Evolutionary conservation across 2,329 filamentous ascomycete genomes (phyloP).

Genomic region (Neurospora crassa): DNA sequence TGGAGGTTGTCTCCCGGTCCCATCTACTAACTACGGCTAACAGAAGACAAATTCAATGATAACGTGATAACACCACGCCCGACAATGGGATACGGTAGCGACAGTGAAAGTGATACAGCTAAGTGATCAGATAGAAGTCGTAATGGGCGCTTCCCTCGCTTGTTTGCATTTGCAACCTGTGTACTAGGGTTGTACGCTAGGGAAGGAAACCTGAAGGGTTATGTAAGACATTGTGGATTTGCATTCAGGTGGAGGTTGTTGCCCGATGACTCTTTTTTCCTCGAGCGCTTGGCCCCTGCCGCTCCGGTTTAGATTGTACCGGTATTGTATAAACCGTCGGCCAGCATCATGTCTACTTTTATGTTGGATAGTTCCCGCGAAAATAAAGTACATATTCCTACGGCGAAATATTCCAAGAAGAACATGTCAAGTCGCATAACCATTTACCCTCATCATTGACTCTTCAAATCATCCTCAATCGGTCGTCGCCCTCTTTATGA

Average conservation of each 20-base stretch:
- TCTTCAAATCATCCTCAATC: not conserved
- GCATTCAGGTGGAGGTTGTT: not conserved
- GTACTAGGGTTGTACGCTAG: not conserved
- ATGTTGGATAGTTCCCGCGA: too few species aligned
- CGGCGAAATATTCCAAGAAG: not conserved
- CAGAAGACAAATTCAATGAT: not conserved
- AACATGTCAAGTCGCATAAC: not conserved
- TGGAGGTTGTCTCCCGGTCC: not conserved
- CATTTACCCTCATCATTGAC: not conserved
- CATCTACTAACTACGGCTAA: not conserved
- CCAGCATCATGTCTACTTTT: not conserved
- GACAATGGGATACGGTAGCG: not conserved
- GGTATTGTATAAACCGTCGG: too few species aligned
- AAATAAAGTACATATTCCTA: too few species aligned
- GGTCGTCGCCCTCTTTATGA: not conserved
- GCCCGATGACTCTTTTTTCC: not conserved
- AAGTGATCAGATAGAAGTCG: not conserved
- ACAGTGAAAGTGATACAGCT: not conserved
- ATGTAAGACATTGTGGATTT: not conserved
- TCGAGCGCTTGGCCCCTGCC: not conserved
- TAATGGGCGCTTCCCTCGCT: not conserved
- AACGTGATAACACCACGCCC: not conserved
- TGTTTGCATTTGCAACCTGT: not conserved
- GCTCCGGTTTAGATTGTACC: not conserved
- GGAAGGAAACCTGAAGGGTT: not conserved